phyloP scores from a whole-genome alignment of 805 yeast genomes.

The Ogataea allantospora region DNA sequence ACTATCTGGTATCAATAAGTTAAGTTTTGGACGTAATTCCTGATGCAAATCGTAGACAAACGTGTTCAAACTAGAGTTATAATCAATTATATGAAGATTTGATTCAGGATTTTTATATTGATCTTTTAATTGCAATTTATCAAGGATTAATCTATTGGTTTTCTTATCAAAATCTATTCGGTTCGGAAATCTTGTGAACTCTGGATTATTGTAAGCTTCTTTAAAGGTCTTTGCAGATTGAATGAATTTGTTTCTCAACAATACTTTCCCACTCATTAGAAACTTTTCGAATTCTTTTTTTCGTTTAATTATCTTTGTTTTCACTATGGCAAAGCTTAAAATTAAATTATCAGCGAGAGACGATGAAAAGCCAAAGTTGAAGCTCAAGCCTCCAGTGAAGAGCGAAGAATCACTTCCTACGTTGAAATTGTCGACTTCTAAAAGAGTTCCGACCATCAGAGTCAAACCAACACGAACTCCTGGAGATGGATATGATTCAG shows the following conservation, averaged over 20 bases:
- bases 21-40: constrained; percentile 58
- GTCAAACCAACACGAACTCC: constrained; percentile 67
- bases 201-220: constrained; percentile 9
- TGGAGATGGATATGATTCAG: constrained; percentile 96
- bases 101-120: constrained; percentile 35
- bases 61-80: constrained; percentile 58
- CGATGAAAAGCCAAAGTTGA: constrained; percentile 26
- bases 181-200: constrained; percentile 11
- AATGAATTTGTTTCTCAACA: constrained; percentile 3
- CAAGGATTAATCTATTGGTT: constrained; percentile 37
- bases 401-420: constrained; percentile 16
- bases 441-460: constrained; percentile 44
- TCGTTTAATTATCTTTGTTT: constrained; percentile 1
- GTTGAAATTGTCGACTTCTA: constrained; percentile 39
- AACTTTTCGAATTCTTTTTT: not conserved
- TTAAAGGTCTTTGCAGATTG: constrained; percentile 8
- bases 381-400: constrained; percentile 21
- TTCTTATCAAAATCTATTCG: constrained; percentile 14
- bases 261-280: not conserved
- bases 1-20: constrained; percentile 47
- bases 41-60: constrained; percentile 64
- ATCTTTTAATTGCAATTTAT: constrained; percentile 42
- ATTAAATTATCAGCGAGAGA: constrained; percentile 19
- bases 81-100: constrained; percentile 53
- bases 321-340: constrained; percentile 26